Conservation (phyloP, 352 stramenopile species). For the Globisporangium abappressorium region DNA sequence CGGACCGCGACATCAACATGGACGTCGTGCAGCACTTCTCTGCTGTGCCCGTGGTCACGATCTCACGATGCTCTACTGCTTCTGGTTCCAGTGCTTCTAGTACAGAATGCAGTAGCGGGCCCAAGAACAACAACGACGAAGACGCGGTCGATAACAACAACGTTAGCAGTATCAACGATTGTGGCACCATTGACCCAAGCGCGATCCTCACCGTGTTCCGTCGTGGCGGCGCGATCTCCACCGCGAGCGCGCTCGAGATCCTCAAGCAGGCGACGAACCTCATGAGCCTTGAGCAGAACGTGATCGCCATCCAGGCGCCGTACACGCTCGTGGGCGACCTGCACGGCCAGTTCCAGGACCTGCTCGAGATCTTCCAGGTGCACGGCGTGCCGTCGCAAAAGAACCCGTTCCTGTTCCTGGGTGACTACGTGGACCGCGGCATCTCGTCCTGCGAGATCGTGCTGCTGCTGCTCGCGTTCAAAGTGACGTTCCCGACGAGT, state of each 20-base stretch:
- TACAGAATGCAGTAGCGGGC: slow-evolving; percentile 8
- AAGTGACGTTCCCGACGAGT: slow-evolving; percentile 98
- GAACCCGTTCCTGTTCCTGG: slow-evolving; percentile 98
- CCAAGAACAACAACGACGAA: slow-evolving; percentile 29
- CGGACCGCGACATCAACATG: slow-evolving; percentile 49
- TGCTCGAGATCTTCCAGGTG: slow-evolving; percentile 83
- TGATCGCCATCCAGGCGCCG: slow-evolving; percentile 44
- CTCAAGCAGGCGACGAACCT: slow-evolving; percentile 53
- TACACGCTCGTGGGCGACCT: slow-evolving; percentile 84
- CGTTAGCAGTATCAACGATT: not conserved
- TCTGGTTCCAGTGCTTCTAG: too few relatives aligned
- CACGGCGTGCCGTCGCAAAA: slow-evolving; percentile 39
- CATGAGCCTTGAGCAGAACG: slow-evolving; percentile 59
- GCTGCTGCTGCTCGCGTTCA: slow-evolving; percentile 95
- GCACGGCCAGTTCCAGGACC: slow-evolving; percentile 99
- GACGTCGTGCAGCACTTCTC: slow-evolving; percentile 60
- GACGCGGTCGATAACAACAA: slow-evolving; percentile 19
- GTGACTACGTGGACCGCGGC: slow-evolving; percentile 90
- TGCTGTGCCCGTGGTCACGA: slow-evolving; percentile 41
- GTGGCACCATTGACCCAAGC: slow-evolving; percentile 26
- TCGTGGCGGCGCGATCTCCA: slow-evolving; percentile 40
- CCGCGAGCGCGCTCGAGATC: slow-evolving; percentile 52
- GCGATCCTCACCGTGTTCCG: slow-evolving; percentile 37
- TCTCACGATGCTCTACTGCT: slow-evolving; percentile 17
- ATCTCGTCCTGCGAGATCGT: slow-evolving; percentile 98